phyloP scores from a whole-genome alignment of 345 rosid species.

The Linum lewisii region DNA sequence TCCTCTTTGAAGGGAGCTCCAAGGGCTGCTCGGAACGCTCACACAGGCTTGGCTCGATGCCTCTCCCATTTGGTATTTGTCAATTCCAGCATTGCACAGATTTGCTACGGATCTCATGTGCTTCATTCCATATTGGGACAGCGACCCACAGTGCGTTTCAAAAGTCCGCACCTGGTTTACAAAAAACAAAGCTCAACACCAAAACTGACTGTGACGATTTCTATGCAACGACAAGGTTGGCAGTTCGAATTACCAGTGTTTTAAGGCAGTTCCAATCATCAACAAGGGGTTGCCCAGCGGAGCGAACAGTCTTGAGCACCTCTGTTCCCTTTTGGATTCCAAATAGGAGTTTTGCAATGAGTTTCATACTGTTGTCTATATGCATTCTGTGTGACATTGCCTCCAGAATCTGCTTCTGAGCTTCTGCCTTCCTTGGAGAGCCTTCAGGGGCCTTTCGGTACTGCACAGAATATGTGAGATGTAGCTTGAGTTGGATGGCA shows the following conservation, averaged over 20 bases:
- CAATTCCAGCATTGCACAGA: conserved; percentile 76
- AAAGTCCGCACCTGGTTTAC: conserved; percentile 66
- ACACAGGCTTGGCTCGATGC: conserved; percentile 88
- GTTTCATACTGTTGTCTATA: conserved; percentile 65
- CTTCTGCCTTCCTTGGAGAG: conserved; percentile 55
- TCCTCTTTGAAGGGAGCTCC: conserved; percentile 80
- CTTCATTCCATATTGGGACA: conserved; percentile 92
- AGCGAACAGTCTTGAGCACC: conserved; percentile 47
- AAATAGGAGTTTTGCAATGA: conserved; percentile 73
- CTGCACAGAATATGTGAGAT: conserved; percentile 24
- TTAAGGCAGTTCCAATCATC: conserved; percentile 95
- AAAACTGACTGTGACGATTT: not conserved
- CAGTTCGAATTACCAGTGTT: conserved; percentile 38
- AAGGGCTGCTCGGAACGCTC: conserved; percentile 48
- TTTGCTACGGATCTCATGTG: conserved; percentile 91
- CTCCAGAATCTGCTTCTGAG: conserved; percentile 76
- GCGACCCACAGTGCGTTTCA: conserved; percentile 78
- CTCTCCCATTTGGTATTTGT: conserved; percentile 55
- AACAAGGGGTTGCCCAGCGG: conserved; percentile 79
- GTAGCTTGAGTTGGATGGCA: not conserved
- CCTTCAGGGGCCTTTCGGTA: conserved; percentile 92
- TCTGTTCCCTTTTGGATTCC: conserved; percentile 63
- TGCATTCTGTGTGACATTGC: conserved; percentile 91
- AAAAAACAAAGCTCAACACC: not conserved
- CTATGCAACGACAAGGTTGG: not conserved